Base-by-base conservation (phyloP, 495 filamentous ascomycete species). In the Aeminium ludgeri region DNA sequence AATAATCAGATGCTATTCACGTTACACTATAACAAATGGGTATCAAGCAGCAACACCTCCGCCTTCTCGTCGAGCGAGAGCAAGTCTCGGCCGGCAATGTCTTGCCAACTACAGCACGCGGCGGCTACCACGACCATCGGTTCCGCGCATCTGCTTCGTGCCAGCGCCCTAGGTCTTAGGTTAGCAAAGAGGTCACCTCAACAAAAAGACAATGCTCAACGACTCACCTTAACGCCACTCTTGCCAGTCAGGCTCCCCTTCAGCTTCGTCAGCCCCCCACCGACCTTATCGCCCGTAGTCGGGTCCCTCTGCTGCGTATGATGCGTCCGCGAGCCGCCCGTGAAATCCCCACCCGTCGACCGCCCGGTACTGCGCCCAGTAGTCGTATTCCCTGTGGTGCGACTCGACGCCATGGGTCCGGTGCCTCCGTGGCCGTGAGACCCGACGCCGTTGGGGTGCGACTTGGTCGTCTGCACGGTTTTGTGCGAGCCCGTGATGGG, bases 141-240 rank as follows among this genome's bases (percentile, higher is more conserved):
- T 81, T 11, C 78, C 78, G 48, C 73, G 67, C 76, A 82, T 80
- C 13, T 78, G 60, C 27, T 76, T 63, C 18, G 77, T 79, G 10
- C 78, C 78, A 37, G 78, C 78, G 56, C 75, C 78, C 74, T 80
- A 37, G 6, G n/a, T 1, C 29, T 30, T 15, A 30, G 6, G 15
- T 46, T 34, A 55, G 46, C 37, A 31, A 20, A 25, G n/a, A n/a
- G n/a, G n/a, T n/a, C n/a, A 15, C 6, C 28, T 29, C 3, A 12
- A 15, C 10, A 30, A 35, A 38, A 2, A 19, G 10, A 33, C 20
- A 25, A 3, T 15, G 28, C 10, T 38, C 4, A 31, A 17, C 18
- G 19, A 49, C 57, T 30, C 63, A 73, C 73, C 69, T 78, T 82
- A 38, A 73, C 52, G 5, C 72, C 78, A 1, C 78, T 73, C 7